Evolutionary conservation across 495 filamentous ascomycete species (phyloP), one percentile per base, ranked within the genome.

Genomic region (Tuber aestivum): DNA sequence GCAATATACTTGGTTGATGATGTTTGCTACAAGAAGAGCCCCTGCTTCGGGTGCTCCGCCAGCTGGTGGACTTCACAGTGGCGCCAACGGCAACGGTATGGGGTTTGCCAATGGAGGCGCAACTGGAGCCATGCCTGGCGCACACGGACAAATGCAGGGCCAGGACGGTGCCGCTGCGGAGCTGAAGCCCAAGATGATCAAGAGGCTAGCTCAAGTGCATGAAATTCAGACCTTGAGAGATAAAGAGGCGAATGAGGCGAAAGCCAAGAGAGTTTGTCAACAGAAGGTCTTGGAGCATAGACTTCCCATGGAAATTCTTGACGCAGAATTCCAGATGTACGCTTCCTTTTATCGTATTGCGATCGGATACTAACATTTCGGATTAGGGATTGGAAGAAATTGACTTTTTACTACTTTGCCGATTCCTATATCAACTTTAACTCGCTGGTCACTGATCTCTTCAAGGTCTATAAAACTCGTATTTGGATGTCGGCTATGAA

Each of bases 401-500:
- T 99, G 72, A 99, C 96, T 0, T 97, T 97, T 84, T 99, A 97
- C 87, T 99, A 98, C 84, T 98, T 97, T 79, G 95, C 95, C 73
- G 94, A 97, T 81, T 90, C 93, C 0, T 99, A 99, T 83, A 97
- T 99, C 87, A 97, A 98, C 85, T 99, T 99, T 87, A 99, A 98
- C 84, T 92, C 93, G 0, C 88, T 99, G 27, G 95, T 99, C 75
- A 97, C 94, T 0, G 96, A 98, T 84, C 88, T 99, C 37, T 99
- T 98, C 88, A 97, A 97, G 83, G 94, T 97, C 75, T 99, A 97
- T 86, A 99, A 99, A 86, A 97, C 94, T 32, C 89, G 95, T 73
- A 98, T 99, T 83, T 99, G 95, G 95, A 97, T 99, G 94, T 97
- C 94, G 8, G 95, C 95, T 12, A 96, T 99, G 85, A 99, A 99